These are phyloP conservation scores for Ambrosia trifida DNA, from an alignment of 129 eudicot genomes.

Conservation along the genomic window DNA sequence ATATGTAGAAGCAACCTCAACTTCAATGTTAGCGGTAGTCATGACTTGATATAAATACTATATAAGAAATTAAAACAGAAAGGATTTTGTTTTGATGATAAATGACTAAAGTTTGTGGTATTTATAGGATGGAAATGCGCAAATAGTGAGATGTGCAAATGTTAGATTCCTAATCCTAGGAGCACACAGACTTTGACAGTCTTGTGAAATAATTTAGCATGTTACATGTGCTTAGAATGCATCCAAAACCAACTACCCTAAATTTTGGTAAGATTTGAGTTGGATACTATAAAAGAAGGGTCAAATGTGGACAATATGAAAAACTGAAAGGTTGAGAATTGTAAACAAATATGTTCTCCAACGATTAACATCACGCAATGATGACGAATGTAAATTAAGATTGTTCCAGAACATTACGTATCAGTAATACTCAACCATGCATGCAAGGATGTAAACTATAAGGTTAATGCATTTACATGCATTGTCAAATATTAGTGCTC, in stretches of 20 bases:
- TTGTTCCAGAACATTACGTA: too few relatives aligned
- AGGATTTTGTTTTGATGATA: background rate
- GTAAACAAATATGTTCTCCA: too few relatives aligned
- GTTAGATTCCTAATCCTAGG: background rate
- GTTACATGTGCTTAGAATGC: background rate
- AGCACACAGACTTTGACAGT: slow-evolving; percentile 5
- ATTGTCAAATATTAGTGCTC: too few relatives aligned
- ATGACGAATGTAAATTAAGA: too few relatives aligned
- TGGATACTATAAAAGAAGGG: too few relatives aligned
- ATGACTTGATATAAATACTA: background rate
- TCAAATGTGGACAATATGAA: too few relatives aligned
- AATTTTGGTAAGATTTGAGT: background rate
- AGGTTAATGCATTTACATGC: too few relatives aligned
- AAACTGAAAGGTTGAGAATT: too few relatives aligned
- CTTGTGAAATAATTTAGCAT: background rate
- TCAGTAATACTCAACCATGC: too few relatives aligned
- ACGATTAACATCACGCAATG: too few relatives aligned
- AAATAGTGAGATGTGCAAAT: background rate
- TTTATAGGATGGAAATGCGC: background rate
- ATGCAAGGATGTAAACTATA: too few relatives aligned
- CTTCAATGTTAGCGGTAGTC: background rate
- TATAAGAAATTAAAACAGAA: background rate
- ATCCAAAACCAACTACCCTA: background rate
- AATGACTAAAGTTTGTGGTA: background rate
- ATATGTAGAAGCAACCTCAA: slow-evolving; percentile 23